A percentile compares a stretch with the other conserved stretches of the same genome.
Conservation (phyloP, 1,284 basidiomycete species). For the Malassezia nana region DNA sequence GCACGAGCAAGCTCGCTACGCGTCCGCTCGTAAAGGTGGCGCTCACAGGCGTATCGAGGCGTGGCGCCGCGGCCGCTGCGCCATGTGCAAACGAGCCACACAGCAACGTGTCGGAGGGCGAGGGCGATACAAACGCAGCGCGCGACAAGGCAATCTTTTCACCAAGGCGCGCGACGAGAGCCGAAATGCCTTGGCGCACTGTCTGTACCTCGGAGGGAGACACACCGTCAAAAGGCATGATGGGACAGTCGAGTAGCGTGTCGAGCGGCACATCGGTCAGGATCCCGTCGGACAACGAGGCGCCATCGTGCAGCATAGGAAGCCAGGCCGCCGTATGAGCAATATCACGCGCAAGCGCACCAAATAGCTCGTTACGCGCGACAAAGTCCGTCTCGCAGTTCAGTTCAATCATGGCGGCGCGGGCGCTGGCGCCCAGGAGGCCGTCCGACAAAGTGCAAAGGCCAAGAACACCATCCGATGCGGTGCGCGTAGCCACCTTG, state of each 20-base stretch:
- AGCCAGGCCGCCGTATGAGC: slow-evolving; percentile 78
- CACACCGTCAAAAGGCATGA: slow-evolving; percentile 21
- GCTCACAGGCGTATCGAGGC: slow-evolving; percentile 51
- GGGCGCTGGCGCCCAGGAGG: slow-evolving; percentile 35
- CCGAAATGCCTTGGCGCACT: slow-evolving; percentile 65
- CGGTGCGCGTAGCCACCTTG: slow-evolving; percentile 65
- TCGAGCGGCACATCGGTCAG: slow-evolving; percentile 23
- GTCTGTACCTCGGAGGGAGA: slow-evolving; percentile 50
- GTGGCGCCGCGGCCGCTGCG: slow-evolving; percentile 29
- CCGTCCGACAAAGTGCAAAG: slow-evolving; percentile 63
- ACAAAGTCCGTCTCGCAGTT: slow-evolving; percentile 98
- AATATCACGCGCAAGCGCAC: slow-evolving; percentile 65
- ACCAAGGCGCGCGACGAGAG: slow-evolving; percentile 72
- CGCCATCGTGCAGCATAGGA: slow-evolving; percentile 51
- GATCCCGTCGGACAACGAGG: background rate
- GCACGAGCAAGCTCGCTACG: slow-evolving; percentile 23
- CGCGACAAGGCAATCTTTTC: slow-evolving; percentile 76
- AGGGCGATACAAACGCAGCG: slow-evolving; percentile 61
- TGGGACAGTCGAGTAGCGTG: slow-evolving; percentile 44
- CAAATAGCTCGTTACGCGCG: slow-evolving; percentile 73
- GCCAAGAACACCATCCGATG: slow-evolving; percentile 70
- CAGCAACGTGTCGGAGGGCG: slow-evolving; percentile 54
- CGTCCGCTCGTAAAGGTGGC: slow-evolving; percentile 56
- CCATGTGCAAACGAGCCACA: slow-evolving; percentile 73
- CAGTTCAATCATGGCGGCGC: slow-evolving; percentile 78